Percentiles rank a stretch among this genome's conserved stretches.
Evolutionary conservation across 208 protist genomes (phyloP).

Genomic region (Sergeia podlipaevii): DNA sequence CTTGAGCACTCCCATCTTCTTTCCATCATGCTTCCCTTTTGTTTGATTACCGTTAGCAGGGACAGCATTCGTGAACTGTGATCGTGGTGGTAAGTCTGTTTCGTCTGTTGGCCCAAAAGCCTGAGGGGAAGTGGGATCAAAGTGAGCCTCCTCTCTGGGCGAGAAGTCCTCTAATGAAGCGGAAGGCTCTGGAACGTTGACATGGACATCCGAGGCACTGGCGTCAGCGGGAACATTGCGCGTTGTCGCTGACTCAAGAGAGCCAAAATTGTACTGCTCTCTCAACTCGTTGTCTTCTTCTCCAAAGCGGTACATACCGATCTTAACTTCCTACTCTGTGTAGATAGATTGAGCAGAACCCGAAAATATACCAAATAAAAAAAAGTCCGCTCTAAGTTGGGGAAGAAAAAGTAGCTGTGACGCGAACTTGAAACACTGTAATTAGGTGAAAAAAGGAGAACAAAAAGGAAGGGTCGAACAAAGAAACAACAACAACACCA

Average conservation of each 20-base stretch:
- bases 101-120: constrained; percentile 16
- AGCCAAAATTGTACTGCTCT: constrained; percentile 51
- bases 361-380: too few relatives aligned
- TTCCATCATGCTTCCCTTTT: constrained; percentile 9
- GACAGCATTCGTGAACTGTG: background rate
- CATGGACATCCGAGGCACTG: background rate
- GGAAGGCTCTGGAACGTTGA: too few relatives aligned
- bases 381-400: too few relatives aligned
- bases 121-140: constrained; percentile 7
- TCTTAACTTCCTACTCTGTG: background rate
- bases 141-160: constrained; percentile 11
- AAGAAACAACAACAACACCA: constrained; percentile 1
- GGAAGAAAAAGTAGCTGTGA: too few relatives aligned
- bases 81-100: background rate
- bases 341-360: constrained; percentile 3
- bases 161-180: constrained; percentile 22
- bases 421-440: too few relatives aligned
- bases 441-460: too few relatives aligned
- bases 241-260: constrained; percentile 11
- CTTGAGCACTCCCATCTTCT: constrained; percentile 26
- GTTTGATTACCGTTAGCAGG: background rate
- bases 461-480: too few relatives aligned
- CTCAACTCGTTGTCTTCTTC: constrained; percentile 13
- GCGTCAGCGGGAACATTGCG: background rate
- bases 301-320: constrained; percentile 14